Conservation (phyloP, 192 early-diverging fungal species). For the Phycomyces blakesleeanus region DNA sequence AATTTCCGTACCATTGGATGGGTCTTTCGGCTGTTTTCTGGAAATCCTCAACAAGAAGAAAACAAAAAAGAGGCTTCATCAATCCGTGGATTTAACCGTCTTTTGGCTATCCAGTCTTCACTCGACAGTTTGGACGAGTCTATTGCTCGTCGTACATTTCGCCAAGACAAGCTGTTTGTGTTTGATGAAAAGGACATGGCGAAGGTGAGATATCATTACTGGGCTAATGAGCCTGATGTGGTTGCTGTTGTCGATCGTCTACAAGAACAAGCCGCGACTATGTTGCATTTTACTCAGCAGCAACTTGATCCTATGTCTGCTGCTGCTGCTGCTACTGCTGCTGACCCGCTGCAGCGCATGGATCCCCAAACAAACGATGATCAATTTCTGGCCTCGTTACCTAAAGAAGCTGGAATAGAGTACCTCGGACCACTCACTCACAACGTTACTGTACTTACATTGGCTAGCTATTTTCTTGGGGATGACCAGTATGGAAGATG, state of each 20-base stretch:
- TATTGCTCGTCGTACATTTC: constrained; percentile 47
- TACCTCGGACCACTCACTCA: constrained; percentile 35
- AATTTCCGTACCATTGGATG: constrained; percentile 54
- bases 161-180: constrained; percentile 42
- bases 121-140: constrained; percentile 56
- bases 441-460: constrained; percentile 50
- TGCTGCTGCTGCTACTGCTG: neutral
- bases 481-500: constrained; percentile 48
- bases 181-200: constrained; percentile 48
- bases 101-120: constrained; percentile 58
- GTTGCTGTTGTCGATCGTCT: constrained; percentile 36
- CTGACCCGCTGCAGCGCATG: too few relatives aligned
- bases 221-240: constrained; percentile 48
- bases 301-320: constrained; percentile 13
- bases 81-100: constrained; percentile 55
- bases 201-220: constrained; percentile 47
- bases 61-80: constrained; percentile 53
- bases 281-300: constrained; percentile 10
- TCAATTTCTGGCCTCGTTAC: neutral
- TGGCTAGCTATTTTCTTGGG: constrained; percentile 51
- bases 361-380: neutral
- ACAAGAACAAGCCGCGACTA: constrained; percentile 17
- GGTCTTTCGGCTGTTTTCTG: constrained; percentile 60
- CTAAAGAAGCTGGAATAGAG: constrained; percentile 14
- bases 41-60: constrained; percentile 56